Evolutionary conservation across 805 yeast genomes (phyloP).

Genomic region (Barnettozyma californica): DNA sequence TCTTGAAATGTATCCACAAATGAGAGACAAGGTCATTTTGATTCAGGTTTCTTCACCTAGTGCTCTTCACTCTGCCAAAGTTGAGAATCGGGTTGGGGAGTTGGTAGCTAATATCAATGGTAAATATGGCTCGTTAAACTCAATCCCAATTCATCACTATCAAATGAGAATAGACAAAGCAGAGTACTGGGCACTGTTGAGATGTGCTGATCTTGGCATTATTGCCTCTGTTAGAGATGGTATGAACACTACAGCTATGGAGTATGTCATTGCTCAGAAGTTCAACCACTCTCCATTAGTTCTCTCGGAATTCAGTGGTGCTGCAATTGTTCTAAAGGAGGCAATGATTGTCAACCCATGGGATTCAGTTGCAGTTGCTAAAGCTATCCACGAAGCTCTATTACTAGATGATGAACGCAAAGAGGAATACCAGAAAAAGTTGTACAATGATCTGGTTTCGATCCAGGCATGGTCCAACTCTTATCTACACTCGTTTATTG

Average conservation of each 20-base stretch:
- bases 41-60: constrained; percentile 86
- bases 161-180: constrained; percentile 84
- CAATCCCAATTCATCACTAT: constrained; percentile 87
- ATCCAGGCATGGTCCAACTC: constrained; percentile 75
- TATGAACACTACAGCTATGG: constrained; percentile 92
- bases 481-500: constrained; percentile 36
- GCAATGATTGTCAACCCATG: constrained; percentile 91
- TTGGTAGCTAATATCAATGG: constrained; percentile 79
- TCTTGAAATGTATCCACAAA: constrained; percentile 85
- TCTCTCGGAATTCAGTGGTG: constrained; percentile 90
- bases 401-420: constrained; percentile 45
- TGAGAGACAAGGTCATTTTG: constrained; percentile 80
- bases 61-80: constrained; percentile 42
- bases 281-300: constrained; percentile 70
- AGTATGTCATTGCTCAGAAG: constrained; percentile 84
- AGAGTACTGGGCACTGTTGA: constrained; percentile 81
- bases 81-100: constrained; percentile 81
- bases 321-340: constrained; percentile 62
- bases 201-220: constrained; percentile 86
- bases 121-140: constrained; percentile 74
- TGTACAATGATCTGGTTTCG: constrained; percentile 66
- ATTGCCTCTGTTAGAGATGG: constrained; percentile 93
- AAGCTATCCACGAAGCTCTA: constrained; percentile 67
- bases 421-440: constrained; percentile 39
- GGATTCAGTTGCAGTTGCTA: constrained; percentile 93